Conservation (phyloP, 108 stramenopile genomes). For the Pseudonitzschia multiseries region DNA sequence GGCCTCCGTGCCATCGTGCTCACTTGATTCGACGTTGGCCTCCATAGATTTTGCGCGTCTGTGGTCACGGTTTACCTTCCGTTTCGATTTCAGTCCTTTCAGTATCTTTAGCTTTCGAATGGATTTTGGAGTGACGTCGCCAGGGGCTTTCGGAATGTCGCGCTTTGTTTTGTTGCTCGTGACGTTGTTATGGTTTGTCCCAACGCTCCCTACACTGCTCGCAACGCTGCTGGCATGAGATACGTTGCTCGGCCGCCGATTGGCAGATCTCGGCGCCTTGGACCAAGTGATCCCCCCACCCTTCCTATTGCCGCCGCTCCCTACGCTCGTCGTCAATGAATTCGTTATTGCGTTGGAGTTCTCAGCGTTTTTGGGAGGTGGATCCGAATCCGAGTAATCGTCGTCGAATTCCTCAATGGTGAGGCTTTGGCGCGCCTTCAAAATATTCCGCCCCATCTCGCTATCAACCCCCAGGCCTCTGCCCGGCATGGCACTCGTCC, state of each 20-base stretch:
- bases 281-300: neutral
- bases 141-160: neutral
- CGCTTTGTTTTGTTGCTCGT: neutral
- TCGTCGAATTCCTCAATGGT: conserved; percentile 6
- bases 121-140: neutral
- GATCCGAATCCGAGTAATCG: neutral
- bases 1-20: neutral
- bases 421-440: conserved; percentile 1
- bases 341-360: neutral
- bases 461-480: neutral
- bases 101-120: neutral
- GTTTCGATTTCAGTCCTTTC: neutral
- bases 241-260: neutral
- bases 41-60: neutral
- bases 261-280: neutral
- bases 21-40: neutral
- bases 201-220: neutral
- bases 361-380: neutral
- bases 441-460: neutral
- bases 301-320: neutral
- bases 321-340: neutral
- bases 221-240: neutral
- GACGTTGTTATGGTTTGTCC: neutral
- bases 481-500: conserved; percentile 21
- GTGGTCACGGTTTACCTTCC: neutral